Conservation (phyloP, 148 eudicot genomes). For the Talinum fruticosum region DNA sequence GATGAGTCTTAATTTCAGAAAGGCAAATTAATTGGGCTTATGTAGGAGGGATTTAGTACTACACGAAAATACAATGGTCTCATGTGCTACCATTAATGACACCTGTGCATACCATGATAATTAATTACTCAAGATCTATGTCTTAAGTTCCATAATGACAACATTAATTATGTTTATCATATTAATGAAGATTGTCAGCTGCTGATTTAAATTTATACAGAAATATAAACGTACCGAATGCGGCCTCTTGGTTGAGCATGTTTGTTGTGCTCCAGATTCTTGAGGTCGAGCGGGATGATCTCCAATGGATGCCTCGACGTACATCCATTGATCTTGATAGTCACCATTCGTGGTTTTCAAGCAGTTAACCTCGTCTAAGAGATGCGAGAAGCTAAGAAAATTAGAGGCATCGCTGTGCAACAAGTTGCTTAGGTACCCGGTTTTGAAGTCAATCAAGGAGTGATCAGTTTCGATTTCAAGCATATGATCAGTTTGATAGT, state of each 20-base stretch:
- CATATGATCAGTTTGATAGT: background rate
- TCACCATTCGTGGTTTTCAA: background rate
- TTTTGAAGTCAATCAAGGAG: background rate
- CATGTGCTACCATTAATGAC: background rate
- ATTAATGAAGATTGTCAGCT: background rate
- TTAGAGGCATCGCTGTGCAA: conserved; percentile 35
- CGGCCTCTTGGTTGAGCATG: background rate
- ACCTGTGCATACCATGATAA: background rate
- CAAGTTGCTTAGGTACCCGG: background rate
- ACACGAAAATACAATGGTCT: background rate
- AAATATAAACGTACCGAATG: background rate
- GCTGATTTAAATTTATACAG: background rate
- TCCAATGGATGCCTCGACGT: background rate
- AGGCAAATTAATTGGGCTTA: background rate
- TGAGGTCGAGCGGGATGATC: background rate
- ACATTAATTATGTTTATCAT: background rate
- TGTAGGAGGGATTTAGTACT: background rate
- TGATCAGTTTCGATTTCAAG: background rate
- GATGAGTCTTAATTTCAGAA: background rate
- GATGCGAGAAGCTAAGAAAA: conserved; percentile 50
- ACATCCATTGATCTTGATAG: background rate
- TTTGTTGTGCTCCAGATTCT: background rate
- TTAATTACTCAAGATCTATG: background rate
- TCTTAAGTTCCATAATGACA: background rate
- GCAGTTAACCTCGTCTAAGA: too few relatives aligned